Conservation (phyloP, 306 rosid genomes). For the Canavalia gladiata region DNA sequence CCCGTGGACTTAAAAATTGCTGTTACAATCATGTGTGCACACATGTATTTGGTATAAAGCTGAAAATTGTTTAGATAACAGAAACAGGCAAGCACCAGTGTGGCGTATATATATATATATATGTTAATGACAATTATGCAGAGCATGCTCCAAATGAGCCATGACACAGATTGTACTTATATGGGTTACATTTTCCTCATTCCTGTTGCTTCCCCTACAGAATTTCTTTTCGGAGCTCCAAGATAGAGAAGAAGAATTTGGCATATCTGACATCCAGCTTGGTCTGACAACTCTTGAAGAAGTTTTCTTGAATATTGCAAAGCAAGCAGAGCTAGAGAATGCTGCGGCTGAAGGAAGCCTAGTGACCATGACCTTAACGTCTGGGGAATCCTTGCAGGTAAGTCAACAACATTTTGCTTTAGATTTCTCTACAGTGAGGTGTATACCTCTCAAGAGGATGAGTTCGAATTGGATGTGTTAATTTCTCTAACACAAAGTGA, state of each 20-base stretch:
- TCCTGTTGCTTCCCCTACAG: conserved; percentile 57
- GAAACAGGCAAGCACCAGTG: conserved; percentile 18
- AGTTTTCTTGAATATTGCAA: conserved; percentile 90
- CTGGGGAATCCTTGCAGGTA: conserved; percentile 69
- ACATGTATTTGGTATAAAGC: conserved; percentile 25
- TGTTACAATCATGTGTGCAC: background rate
- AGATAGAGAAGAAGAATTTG: conserved; percentile 71
- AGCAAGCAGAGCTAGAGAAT: conserved; percentile 82
- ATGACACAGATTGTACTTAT: conserved; percentile 10
- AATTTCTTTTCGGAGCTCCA: conserved; percentile 77
- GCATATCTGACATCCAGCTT: conserved; percentile 83
- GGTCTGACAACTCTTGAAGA: conserved; percentile 90
- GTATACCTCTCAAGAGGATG: conserved; percentile 23
- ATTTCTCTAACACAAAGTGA: conserved; percentile 2
- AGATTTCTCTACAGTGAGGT: background rate
- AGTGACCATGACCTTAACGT: conserved; percentile 67
- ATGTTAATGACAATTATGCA: conserved; percentile 8
- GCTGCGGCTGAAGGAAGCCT: conserved; percentile 81
- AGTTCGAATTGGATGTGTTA: background rate
- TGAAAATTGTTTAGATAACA: background rate
- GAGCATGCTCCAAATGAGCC: background rate
- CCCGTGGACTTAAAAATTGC: background rate
- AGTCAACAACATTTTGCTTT: conserved; percentile 35
- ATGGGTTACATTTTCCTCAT: conserved; percentile 23
- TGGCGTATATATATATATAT: background rate